Base-by-base conservation (phyloP, 495 filamentous ascomycete genomes). In the Parachaetomium inaequale region DNA sequence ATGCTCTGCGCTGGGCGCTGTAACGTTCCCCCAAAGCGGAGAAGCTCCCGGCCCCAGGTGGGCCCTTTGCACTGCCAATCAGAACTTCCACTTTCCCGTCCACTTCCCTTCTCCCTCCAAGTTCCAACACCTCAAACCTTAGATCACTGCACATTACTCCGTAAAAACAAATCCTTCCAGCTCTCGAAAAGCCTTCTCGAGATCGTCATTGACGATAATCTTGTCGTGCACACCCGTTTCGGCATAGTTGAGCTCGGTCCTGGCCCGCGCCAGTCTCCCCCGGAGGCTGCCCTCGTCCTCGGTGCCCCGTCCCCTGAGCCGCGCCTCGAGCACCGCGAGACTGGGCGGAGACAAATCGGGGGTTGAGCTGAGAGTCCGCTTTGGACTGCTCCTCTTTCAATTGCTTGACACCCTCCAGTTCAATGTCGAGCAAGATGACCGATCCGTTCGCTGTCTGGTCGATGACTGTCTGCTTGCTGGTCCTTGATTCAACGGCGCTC, bases 201-300 rank as follows among this genome's bases (percentile, higher is more conserved):
- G 51, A 38, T 38, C 51, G 15, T 54, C 26, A 31, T 54, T 54
- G 51, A 54, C 7, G 31, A 54, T 38, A n/a, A 54, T 25, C 7
- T 38, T 54, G 51, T 38, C 29, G 51, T 54, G 51, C 31, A 51
- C 51, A 3, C 29, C 51, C 19, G 51, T 54, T 25, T 53, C 50
- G 3, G 51, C 51, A 10, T 53, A 53, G n/a, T 2, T 19, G 31
- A 53, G n/a, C 51, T 53, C 51, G 7, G n/a, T 21, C 8, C 3
- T 23, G 4, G 19, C 31, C 51, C 31, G 49, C 1, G 49, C 28
- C 49, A 31, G 28, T 32, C 49, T 52, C 49, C 15, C 19, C 29
- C 32, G 49, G 19, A 52, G 17, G 49, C 49, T 52, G 12, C 15
- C 49, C 10, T 52, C 49, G 19, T 52, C 49, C 29, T 52, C 49